Evolutionary conservation across 73 alveolate species (phyloP).

Genomic region (Halteria grandinella): DNA sequence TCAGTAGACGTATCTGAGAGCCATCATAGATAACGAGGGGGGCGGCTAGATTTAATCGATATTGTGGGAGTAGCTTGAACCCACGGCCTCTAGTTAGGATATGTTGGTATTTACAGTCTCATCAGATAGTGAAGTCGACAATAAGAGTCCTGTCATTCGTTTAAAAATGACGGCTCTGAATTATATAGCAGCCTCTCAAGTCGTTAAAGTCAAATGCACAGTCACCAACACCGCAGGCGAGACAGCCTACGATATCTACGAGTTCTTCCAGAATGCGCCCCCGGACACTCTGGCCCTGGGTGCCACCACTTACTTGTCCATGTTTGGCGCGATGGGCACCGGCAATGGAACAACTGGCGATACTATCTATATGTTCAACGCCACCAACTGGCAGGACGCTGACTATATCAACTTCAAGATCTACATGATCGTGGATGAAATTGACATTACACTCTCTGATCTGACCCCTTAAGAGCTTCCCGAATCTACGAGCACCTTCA

Average conservation of each 20-base stretch:
- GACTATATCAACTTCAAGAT: conserved; percentile 12
- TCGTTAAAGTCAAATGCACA: conserved; percentile 36
- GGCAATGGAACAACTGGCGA: conserved; percentile 20
- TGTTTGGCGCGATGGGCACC: neutral
- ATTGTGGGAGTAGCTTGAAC: conserved; percentile 35
- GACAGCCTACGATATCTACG: conserved; percentile 49
- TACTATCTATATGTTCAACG: neutral
- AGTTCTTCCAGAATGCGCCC: conserved; percentile 51
- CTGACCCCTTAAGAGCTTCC: too few relatives aligned
- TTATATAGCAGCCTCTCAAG: conserved; percentile 38
- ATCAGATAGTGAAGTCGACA: conserved; percentile 5
- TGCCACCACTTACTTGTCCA: conserved; percentile 7
- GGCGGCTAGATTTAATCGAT: conserved; percentile 46
- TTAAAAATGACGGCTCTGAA: conserved; percentile 60
- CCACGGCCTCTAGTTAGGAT: neutral
- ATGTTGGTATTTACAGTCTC: neutral
- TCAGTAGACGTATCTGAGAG: conserved; percentile 48
- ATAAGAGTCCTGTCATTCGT: conserved; percentile 23
- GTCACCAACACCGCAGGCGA: conserved; percentile 64
- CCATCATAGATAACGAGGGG: conserved; percentile 32
- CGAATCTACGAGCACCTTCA: neutral
- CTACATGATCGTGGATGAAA: conserved; percentile 7
- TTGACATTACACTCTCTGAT: conserved; percentile 10
- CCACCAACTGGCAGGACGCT: conserved; percentile 46
- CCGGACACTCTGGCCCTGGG: too few relatives aligned